phyloP scores from a whole-genome alignment of 2,329 filamentous ascomycete genomes.

The Aspergillus carbonarius region DNA sequence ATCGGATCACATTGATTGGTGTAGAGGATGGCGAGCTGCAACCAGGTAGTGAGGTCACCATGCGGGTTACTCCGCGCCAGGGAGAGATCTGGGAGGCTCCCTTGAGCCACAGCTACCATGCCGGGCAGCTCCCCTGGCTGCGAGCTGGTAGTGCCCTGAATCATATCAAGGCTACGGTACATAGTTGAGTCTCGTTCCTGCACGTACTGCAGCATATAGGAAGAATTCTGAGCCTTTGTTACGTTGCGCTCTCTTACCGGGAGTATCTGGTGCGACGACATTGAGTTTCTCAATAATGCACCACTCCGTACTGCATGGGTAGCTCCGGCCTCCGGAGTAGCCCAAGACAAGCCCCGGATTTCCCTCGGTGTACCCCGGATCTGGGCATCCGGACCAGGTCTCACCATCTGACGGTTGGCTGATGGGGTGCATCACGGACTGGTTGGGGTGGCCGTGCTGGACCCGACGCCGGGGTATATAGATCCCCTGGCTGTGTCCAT shows the following conservation, averaged over 20 bases:
- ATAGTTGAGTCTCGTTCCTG: background rate
- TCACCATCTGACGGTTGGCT: background rate
- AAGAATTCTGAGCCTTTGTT: too few relatives aligned
- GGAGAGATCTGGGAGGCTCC: conserved; percentile 28
- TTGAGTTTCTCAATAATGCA: too few relatives aligned
- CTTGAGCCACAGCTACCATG: conserved; percentile 36
- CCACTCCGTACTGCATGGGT: background rate
- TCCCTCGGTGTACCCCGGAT: background rate
- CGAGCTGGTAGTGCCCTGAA: conserved; percentile 39
- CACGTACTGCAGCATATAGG: too few relatives aligned
- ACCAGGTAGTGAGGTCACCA: conserved; percentile 29
- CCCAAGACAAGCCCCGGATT: background rate
- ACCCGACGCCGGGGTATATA: background rate
- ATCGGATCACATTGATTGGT: conserved; percentile 20
- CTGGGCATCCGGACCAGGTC: too few relatives aligned
- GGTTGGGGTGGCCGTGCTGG: too few relatives aligned
- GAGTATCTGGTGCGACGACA: too few relatives aligned
- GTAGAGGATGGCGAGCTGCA: conserved; percentile 25
- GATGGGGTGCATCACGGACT: background rate
- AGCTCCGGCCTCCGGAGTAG: background rate
- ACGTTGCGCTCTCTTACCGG: too few relatives aligned
- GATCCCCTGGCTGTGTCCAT: too few relatives aligned
- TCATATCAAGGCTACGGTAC: conserved; percentile 25
- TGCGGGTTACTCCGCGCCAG: conserved; percentile 28
- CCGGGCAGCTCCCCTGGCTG: conserved; percentile 34